Evolutionary conservation across 2,329 filamentous ascomycete genomes (phyloP).

Genomic region (Pyricularia pennisetigena): DNA sequence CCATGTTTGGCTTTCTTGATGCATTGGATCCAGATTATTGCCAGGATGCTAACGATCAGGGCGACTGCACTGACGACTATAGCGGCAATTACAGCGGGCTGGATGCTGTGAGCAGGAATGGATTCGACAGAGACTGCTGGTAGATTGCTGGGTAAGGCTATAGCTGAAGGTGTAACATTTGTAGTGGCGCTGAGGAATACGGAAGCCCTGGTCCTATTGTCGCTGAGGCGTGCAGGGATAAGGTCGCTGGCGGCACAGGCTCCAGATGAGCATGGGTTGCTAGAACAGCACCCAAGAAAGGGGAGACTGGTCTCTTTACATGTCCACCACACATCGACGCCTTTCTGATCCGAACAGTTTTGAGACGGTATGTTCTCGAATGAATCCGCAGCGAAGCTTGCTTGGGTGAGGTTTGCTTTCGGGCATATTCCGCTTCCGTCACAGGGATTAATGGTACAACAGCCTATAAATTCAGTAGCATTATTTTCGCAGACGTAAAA

Average conservation of each 20-base stretch:
- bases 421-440: conserved; percentile 22
- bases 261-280: conserved; percentile 19
- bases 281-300: conserved; percentile 28
- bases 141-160: too few relatives aligned
- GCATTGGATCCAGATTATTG: too few relatives aligned
- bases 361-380: conserved; percentile 20
- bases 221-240: conserved; percentile 2
- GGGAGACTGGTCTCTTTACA: conserved; percentile 19
- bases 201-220: background rate
- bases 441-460: conserved; percentile 21
- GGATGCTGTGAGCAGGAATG: too few relatives aligned
- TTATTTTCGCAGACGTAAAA: conserved; percentile 27
- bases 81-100: too few relatives aligned
- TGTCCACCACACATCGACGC: conserved; percentile 20
- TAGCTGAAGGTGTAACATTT: too few relatives aligned
- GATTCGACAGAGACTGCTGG: too few relatives aligned
- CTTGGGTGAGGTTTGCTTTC: conserved; percentile 13
- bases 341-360: conserved; percentile 16
- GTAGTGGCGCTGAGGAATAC: background rate
- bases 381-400: conserved; percentile 17
- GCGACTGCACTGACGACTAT: too few relatives aligned
- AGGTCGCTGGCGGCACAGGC: background rate
- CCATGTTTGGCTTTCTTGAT: too few relatives aligned
- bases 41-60: too few relatives aligned
- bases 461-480: conserved; percentile 26